Evolutionary conservation across 2,329 filamentous ascomycete genomes (phyloP).

Genomic region (Nigrograna mackinnonii): DNA sequence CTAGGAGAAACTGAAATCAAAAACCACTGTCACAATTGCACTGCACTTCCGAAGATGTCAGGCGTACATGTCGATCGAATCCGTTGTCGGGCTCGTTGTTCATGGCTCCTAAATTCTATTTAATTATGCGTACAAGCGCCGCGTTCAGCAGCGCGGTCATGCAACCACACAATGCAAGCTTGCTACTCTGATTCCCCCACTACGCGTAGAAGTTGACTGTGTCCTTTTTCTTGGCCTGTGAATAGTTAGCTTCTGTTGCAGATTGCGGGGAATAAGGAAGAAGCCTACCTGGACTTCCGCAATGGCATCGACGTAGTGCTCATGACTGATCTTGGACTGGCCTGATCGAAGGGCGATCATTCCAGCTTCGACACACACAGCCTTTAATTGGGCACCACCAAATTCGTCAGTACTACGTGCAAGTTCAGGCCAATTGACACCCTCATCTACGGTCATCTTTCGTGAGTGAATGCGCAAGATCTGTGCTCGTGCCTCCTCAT

Average conservation of each 20-base stretch:
- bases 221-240: slow-evolving; percentile 82
- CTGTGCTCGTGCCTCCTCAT: slow-evolving; percentile 95
- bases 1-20: too few species aligned
- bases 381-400: slow-evolving; percentile 95
- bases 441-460: slow-evolving; percentile 95
- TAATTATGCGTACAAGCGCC: slow-evolving; percentile 35
- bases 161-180: slow-evolving; percentile 26
- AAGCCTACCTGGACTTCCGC: slow-evolving; percentile 76
- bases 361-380: slow-evolving; percentile 96
- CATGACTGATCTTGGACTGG: slow-evolving; percentile 95
- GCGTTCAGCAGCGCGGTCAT: slow-evolving; percentile 18
- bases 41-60: too few species aligned
- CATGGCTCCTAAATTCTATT: slow-evolving; percentile 28
- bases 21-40: too few species aligned
- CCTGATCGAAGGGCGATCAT: slow-evolving; percentile 97
- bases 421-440: slow-evolving; percentile 94
- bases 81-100: neutral
- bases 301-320: slow-evolving; percentile 98
- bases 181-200: slow-evolving; percentile 11
- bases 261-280: neutral
- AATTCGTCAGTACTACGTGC: slow-evolving; percentile 98
- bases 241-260: slow-evolving; percentile 9
- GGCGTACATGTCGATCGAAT: neutral
- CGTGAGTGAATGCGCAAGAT: slow-evolving; percentile 96
- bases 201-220: slow-evolving; percentile 52